Evolutionary conservation across 2,329 filamentous ascomycete species (phyloP), one percentile per base, ranked within the genome.

Genomic region (Pseudogymnoascus sp.): DNA sequence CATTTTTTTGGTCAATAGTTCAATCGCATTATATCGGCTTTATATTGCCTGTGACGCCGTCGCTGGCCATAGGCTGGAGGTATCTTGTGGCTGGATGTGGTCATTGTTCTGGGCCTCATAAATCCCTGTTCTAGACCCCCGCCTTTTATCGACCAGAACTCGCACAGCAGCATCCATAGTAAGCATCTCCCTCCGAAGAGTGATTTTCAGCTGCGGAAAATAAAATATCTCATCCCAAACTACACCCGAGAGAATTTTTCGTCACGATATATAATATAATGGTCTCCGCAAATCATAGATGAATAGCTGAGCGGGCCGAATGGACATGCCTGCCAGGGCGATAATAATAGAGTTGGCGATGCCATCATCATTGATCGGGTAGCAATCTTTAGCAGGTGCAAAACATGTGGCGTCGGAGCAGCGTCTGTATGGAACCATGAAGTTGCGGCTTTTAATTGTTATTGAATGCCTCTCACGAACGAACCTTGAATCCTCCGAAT

Each of bases 341-440:
- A 21, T 53, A 53, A 53, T 53, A 28, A 53, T 53, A 53, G 44
- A 53, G 44, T 53, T 53, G 44, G 44, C 23, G 44, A 53, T 53
- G 44, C 44, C 44, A 53, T 53, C 44, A 31, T 53, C 23, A 53
- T 31, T 28, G 44, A 53, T 53, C 44, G 44, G 44, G 44, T 53
- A 53, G 44, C 44, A 53, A 53, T 53, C 47, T 53, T 47, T 40
- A 14, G 23, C 23, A 25, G 5, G 23, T 14, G 14, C 14, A n/a
- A 53, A 11, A 53, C 44, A 53, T 53, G 44, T 53, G 44, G 44
- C 44, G 47, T 31, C 23, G 47, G 47, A 53, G 47, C 25, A 53
- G 47, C 47, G 47, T 31, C 47, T 53, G 47, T 31, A 31, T 53
- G 47, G 47, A 53, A 31, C 47, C 47, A 53, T 31, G 47, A 16